A percentile compares a stretch with the other conserved stretches of the same genome.
These are phyloP conservation scores for Aphanocladium album DNA, from an alignment of 2,329 filamentous ascomycete genomes.

Conservation along the genomic window DNA sequence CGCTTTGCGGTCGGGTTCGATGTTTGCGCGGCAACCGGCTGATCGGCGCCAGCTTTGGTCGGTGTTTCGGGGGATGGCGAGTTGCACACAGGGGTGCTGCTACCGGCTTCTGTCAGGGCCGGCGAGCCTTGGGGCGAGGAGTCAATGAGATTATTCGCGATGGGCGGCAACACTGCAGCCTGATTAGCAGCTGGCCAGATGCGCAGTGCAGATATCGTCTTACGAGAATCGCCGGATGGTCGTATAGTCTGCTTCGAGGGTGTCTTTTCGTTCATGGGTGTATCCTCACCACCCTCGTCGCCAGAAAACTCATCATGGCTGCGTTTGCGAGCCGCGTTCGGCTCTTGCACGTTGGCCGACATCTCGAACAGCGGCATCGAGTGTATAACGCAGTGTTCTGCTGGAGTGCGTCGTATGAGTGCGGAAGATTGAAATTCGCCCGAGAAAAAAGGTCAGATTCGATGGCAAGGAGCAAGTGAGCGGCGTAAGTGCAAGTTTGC, in stretches of 20 bases:
- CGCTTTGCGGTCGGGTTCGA: constrained; percentile 31
- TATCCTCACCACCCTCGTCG: constrained; percentile 25
- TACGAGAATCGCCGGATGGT: constrained; percentile 21
- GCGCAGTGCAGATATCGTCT: constrained; percentile 7
- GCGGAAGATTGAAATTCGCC: too few relatives aligned
- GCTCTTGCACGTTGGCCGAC: constrained; percentile 44
- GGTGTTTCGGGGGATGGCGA: constrained; percentile 33
- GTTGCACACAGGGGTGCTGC: constrained; percentile 33
- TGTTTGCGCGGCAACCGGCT: constrained; percentile 18
- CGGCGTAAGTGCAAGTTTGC: too few relatives aligned
- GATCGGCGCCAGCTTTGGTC: constrained; percentile 21
- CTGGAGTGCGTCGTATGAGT: too few relatives aligned
- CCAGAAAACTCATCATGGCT: constrained; percentile 41
- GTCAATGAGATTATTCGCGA: constrained; percentile 21
- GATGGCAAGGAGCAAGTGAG: too few relatives aligned
- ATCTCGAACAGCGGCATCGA: constrained; percentile 45
- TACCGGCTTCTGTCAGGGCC: constrained; percentile 38
- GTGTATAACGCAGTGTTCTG: background rate
- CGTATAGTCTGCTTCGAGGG: constrained; percentile 15
- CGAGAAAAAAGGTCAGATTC: too few relatives aligned
- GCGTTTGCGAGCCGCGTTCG: constrained; percentile 38
- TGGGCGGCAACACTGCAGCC: constrained; percentile 20
- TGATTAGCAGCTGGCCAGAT: constrained; percentile 11
- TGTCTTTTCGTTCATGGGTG: constrained; percentile 18
- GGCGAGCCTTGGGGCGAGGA: constrained; percentile 27